Evolutionary conservation across 2,329 filamentous ascomycete genomes (phyloP), one percentile per base, ranked within the genome.

Genomic region (Leptoxyphium fumago): DNA sequence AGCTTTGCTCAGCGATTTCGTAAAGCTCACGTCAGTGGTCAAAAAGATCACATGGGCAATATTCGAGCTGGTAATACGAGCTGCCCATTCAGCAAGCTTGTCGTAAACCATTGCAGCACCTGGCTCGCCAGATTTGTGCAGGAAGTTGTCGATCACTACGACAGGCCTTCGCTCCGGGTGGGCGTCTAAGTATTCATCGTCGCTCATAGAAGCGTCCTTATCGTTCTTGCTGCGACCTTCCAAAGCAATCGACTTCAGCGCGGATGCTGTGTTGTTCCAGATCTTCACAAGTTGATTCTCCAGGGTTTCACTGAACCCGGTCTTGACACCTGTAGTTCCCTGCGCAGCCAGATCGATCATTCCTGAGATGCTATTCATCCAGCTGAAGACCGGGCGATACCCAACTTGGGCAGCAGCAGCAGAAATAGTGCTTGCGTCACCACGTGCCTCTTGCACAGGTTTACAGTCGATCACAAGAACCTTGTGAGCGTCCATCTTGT

Each of bases 31-130:
- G 50, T 96, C 89, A 45, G 82, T 86, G 0, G 89, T 95, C 32
- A 98, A 70, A 69, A 96, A 94, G 45, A 98, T 80, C 45, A 96
- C 87, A 61, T 96, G 91, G 0, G 89, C 89, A 38, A 94, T 74
- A 51, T 95, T 94, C 43, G 82, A 80, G 39, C 85, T 84, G 0
- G 91, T 88, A 26, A 95, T 67, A 1, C 78, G 72, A 3, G 91
- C 87, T 1, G 88, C 87, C 69, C 89, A 96, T 57, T 95, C 86
- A 0, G 87, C 79, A 41, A 72, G 62, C 55, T 71, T 72, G 55
- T 72, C 68, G 45, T 71, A 71, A 10, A 72, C 65, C 10, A 70
- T 55, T 11, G 59, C 61, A 18, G 64, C 64, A 5, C 55, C 55
- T 1, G 51, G 45, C 44, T 72, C 68, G 41, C 65, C 60, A 49